Conservation (phyloP, 768 basidiomycete genomes). For the Psilocybe azurescens region DNA sequence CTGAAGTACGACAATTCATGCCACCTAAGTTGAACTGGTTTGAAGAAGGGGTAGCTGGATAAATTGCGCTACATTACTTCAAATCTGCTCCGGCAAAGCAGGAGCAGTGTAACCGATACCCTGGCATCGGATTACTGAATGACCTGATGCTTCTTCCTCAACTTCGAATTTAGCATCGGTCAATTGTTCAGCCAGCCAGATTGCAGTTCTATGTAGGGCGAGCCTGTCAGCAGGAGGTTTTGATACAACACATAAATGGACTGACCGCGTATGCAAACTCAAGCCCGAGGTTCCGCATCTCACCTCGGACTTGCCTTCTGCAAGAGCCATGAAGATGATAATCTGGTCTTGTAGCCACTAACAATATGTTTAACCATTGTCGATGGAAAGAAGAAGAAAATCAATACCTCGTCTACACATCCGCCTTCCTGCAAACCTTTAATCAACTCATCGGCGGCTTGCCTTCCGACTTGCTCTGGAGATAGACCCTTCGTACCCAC, state of each 20-base stretch:
- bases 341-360: constrained; percentile 73
- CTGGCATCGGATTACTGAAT: constrained; percentile 58
- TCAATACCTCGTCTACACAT: constrained; percentile 72
- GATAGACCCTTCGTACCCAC: constrained; percentile 57
- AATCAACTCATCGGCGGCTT: constrained; percentile 64
- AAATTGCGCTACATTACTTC: neutral
- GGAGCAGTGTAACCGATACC: constrained; percentile 63
- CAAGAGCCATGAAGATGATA: constrained; percentile 77
- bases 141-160: constrained; percentile 45
- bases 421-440: constrained; percentile 66
- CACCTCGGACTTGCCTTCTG: constrained; percentile 65
- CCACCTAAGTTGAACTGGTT: too few species aligned
- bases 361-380: neutral
- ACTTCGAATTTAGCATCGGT: constrained; percentile 69
- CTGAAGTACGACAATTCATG: neutral
- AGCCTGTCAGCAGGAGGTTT: neutral
- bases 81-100: neutral
- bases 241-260: neutral
- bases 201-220: constrained; percentile 55
- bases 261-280: constrained; percentile 70
- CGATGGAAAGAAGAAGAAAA: neutral
- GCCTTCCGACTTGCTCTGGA: constrained; percentile 55
- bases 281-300: constrained; percentile 59
- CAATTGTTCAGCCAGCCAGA: constrained; percentile 73
- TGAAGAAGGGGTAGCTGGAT: neutral